phyloP scores from a whole-genome alignment of 177 flowering plant genomes.

The Vitis hybrid region DNA sequence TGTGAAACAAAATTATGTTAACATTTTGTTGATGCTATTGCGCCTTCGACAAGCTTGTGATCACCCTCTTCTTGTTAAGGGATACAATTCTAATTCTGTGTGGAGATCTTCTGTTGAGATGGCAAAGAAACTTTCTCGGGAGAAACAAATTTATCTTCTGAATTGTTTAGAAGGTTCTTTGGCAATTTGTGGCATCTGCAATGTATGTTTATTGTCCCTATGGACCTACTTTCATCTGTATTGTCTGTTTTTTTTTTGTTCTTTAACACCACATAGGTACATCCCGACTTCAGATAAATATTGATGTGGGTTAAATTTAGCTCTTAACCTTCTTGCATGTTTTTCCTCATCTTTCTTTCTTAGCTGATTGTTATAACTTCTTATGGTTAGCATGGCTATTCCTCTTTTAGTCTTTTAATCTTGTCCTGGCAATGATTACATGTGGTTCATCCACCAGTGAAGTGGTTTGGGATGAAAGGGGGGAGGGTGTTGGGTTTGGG shows the following conservation, averaged over 20 bases:
- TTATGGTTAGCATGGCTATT: neutral
- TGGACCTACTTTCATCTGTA: neutral
- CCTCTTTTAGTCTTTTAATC: neutral
- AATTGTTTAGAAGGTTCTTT: conserved; percentile 66
- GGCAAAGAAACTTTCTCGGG: conserved; percentile 78
- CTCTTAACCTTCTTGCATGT: neutral
- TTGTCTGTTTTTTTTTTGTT: neutral
- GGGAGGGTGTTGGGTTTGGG: no score
- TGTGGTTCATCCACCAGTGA: no score
- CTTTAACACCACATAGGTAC: neutral
- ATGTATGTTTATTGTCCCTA: conserved; percentile 45
- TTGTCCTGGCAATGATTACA: no score
- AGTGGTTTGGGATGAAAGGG: no score
- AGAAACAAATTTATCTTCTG: conserved; percentile 49
- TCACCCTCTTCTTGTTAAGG: conserved; percentile 87
- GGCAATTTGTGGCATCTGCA: conserved; percentile 85
- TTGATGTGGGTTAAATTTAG: neutral
- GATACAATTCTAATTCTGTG: conserved; percentile 49
- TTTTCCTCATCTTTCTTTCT: conserved; percentile 3
- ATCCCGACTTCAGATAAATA: neutral
- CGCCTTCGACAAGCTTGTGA: conserved; percentile 99
- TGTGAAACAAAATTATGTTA: conserved; percentile 91
- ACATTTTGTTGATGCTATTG: conserved; percentile 91
- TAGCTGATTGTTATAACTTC: neutral
- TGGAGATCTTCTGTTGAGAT: conserved; percentile 60